A percentile compares a stretch with the other conserved stretches of the same genome.
Evolutionary conservation across 306 rosid genomes (phyloP).

Genomic region (Trifolium subterraneum): DNA sequence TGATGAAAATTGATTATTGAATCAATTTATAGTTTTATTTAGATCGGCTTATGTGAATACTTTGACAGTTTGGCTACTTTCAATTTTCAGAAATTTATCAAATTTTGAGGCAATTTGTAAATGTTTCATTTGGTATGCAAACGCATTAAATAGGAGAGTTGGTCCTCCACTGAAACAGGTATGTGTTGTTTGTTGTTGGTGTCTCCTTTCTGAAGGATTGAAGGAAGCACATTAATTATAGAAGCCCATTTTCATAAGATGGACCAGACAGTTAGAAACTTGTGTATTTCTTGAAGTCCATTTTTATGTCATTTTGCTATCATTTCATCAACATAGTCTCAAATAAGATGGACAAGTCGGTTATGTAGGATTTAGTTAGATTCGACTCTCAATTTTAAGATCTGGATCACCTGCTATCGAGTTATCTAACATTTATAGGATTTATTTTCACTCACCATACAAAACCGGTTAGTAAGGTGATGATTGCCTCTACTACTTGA

Average conservation of each 20-base stretch:
- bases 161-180: slow-evolving; percentile 19
- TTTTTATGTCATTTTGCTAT: background rate
- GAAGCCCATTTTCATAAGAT: slow-evolving; percentile 30
- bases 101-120: background rate
- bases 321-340: background rate
- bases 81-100: background rate
- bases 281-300: background rate
- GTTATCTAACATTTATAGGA: no score
- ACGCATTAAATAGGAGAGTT: slow-evolving; percentile 1
- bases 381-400: no score
- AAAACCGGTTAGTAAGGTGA: no score
- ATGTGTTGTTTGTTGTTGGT: background rate
- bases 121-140: background rate
- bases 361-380: no score
- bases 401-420: no score
- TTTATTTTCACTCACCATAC: no score
- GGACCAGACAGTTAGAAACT: slow-evolving; percentile 26
- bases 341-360: no score
- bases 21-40: no score
- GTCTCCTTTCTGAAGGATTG: no score
- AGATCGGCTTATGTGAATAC: no score
- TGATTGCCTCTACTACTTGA: no score
- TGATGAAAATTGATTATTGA: no score
- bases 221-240: background rate
- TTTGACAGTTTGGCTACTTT: background rate